Evolutionary conservation across 2,329 filamentous ascomycete genomes (phyloP), one percentile per base, ranked within the genome.

Genomic region (Claviceps maximensis): DNA sequence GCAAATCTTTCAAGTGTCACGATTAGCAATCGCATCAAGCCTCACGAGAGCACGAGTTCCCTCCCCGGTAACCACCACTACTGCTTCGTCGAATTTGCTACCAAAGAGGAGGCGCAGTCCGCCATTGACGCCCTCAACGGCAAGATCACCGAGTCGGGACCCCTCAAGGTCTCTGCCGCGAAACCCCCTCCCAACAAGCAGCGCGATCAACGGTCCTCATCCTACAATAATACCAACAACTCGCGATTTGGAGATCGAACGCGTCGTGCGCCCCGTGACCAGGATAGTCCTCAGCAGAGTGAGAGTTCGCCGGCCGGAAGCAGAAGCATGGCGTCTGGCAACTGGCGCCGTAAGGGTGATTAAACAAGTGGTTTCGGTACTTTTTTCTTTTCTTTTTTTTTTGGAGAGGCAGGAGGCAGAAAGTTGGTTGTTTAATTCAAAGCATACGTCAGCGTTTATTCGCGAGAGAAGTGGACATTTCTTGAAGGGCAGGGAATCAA

Each of bases 81-180:
- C 64, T 79, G 79, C 59, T 85, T 84, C 55, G 78, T 85, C n/a
- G 80, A 85, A 59, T 75, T 85, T 53, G 69, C 68, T 48, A 77
- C 72, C 6, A 62, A 67, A 0, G 74, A 80, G 51, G 76, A 83
- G 56, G 79, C 78, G 0, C 64, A 73, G 36, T 65, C 65, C 10
- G 81, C 79, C 23, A 70, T 78, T 1, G 59, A 57, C 29, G 46
- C 58, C 1, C 58, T 67, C 0, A 54, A 64, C 21, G 63, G 62
- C 3, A 59, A 52, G 19, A 36, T 54, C 3, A 54, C 57, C 15
- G 50, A 61, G 12, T 60, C 59, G 6, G 64, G 63, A 21, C 59
- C 40, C 8, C 46, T 61, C 4, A 59, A 54, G 52, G 57, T 58
- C 4, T 55, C 53, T 1, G 33, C 56, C 38, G 58, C 59, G 23